These are phyloP conservation scores for Xanthoconium separans DNA, from an alignment of 1,284 basidiomycete genomes.

Conservation along the genomic window DNA sequence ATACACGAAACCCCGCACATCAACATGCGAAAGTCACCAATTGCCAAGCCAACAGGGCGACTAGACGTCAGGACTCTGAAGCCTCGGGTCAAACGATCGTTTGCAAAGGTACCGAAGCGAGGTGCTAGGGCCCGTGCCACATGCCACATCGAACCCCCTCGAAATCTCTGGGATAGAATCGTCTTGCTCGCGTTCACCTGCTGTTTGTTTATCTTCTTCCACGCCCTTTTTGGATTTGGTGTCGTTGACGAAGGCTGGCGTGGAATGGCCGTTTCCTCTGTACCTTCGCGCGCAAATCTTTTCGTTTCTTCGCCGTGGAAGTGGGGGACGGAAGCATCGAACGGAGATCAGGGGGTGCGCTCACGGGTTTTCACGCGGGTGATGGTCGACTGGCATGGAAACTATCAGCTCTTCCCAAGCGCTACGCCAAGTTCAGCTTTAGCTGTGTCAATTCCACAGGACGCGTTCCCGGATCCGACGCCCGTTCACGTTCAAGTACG, in stretches of 20 bases:
- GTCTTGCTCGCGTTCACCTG: constrained; percentile 26
- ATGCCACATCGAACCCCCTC: constrained; percentile 7
- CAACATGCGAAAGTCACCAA: constrained; percentile 11
- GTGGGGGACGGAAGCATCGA: neutral
- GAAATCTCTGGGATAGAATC: constrained; percentile 20
- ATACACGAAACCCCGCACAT: neutral
- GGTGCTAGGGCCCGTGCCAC: neutral
- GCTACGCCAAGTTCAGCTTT: neutral
- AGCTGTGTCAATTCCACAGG: constrained; percentile 17
- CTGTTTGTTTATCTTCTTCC: constrained; percentile 27
- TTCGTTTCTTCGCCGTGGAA: neutral
- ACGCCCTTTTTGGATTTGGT: constrained; percentile 27
- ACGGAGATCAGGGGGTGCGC: neutral
- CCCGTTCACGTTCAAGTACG: neutral
- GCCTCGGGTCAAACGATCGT: constrained; percentile 1
- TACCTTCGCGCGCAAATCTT: neutral
- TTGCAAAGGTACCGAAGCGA: neutral
- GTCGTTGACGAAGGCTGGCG: neutral
- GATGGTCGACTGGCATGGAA: constrained; percentile 23
- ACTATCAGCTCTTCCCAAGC: constrained; percentile 17
- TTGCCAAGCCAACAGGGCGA: neutral
- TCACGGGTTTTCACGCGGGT: neutral
- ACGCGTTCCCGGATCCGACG: constrained; percentile 25
- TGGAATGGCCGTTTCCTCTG: neutral
- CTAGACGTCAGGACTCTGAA: neutral